Evolutionary conservation across 129 eudicot genomes (phyloP), one percentile per base, ranked within the genome.

Genomic region (Chrysanthemum seticuspe): DNA sequence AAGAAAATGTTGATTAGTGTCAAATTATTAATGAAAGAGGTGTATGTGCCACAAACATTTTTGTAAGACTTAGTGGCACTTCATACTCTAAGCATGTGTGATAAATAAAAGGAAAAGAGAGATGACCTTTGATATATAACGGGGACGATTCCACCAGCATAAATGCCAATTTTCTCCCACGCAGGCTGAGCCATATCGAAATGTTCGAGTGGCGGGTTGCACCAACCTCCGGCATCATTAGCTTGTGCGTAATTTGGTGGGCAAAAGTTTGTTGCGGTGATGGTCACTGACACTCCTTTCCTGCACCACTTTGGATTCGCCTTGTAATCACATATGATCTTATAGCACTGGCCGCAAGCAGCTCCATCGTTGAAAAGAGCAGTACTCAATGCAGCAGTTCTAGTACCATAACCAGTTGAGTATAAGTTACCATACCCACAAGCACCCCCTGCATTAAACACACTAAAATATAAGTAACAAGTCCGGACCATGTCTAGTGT

Each of bases 131-230:
- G 88, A 85, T 73, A 88, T 25, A 82, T 29, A 34, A 91, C 83
- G 3, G 97, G 97, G 65, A 91, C 79, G 45, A 91, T 85, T 51
- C 97, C 97, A 67, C 92, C 97, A 47, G 75, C 50, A 62, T 88
- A 91, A 60, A 91, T 81, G 62, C 84, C 97, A 56, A 91, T 91
- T 80, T 91, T 91, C 74, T 91, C 89, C 97, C 97, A 91, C 44
- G 97, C 96, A 13, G 97, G 97, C 29, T 91, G 97, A 81, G 97
- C 93, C 97, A 91, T 91, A 81, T 91, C 97, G 52, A 91, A 91
- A 80, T 91, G 97, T 52, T 85, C 72, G 71, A 78, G 91, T 36
- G 97, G 97, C 6, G 97, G 97, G 82, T 91, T 91, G 83, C 97
- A 91, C 97, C 97, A 91, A 1, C 97, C 97, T 5, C 97, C 97